These are phyloP conservation scores for Fusarium compactum DNA, from an alignment of 2,329 filamentous ascomycete genomes.

Conservation along the genomic window DNA sequence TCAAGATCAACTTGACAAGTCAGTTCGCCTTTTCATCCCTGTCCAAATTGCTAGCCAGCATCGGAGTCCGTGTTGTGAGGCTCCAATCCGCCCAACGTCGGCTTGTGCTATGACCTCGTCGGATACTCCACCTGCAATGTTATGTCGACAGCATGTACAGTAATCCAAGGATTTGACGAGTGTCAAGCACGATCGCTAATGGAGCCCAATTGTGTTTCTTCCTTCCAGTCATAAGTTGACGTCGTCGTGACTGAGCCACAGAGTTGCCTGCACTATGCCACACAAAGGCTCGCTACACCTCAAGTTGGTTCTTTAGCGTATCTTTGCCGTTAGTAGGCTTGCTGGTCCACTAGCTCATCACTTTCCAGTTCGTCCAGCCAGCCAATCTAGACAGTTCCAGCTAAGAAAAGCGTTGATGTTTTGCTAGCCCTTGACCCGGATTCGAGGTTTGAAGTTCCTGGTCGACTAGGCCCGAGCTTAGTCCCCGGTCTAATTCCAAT, in stretches of 20 bases:
- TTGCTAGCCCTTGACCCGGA: slow-evolving; percentile 9
- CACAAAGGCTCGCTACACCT: slow-evolving; percentile 6
- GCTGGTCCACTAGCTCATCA: slow-evolving; percentile 16
- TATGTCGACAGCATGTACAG: background rate
- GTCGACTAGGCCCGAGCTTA: slow-evolving; percentile 30
- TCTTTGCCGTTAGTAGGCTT: slow-evolving; percentile 23
- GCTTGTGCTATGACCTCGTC: background rate
- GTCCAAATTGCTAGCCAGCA: background rate
- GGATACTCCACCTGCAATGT: background rate
- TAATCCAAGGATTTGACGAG: background rate
- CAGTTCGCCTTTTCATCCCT: background rate
- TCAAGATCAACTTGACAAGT: slow-evolving; percentile 5
- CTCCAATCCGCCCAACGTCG: background rate
- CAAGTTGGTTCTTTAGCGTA: slow-evolving; percentile 14
- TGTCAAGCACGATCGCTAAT: background rate
- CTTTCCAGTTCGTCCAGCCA: background rate
- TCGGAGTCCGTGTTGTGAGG: background rate
- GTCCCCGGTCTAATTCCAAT: slow-evolving; percentile 25
- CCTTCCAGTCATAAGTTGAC: background rate
- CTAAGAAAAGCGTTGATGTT: slow-evolving; percentile 13
- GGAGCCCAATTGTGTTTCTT: background rate
- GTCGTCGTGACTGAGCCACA: slow-evolving; percentile 19
- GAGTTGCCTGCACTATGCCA: slow-evolving; percentile 16
- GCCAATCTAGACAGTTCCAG: background rate
- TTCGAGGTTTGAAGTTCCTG: slow-evolving; percentile 27